These are phyloP conservation scores for Lathyrus sativus DNA, from an alignment of 306 rosid species.

Conservation along the genomic window DNA sequence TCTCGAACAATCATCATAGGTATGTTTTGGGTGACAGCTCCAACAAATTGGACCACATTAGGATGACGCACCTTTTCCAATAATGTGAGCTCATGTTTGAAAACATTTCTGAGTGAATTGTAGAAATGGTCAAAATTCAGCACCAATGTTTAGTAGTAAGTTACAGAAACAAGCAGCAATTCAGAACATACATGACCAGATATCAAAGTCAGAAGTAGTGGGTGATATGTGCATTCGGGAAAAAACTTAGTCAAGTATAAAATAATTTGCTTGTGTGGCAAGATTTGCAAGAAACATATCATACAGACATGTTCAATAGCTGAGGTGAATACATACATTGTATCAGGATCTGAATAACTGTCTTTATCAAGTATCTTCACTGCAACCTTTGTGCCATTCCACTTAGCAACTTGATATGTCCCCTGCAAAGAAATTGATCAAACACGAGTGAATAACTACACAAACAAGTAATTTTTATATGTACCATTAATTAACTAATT, in stretches of 20 bases:
- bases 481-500: constrained; percentile 12
- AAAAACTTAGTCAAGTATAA: constrained; percentile 26
- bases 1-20: constrained; percentile 99
- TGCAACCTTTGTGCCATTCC: constrained; percentile 98
- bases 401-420: constrained; percentile 92
- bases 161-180: constrained; percentile 27
- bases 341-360: constrained; percentile 74
- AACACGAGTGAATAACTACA: constrained; percentile 22
- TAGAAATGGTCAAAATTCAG: constrained; percentile 29
- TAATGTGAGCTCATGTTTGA: constrained; percentile 87
- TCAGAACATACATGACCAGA: constrained; percentile 25
- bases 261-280: constrained; percentile 23
- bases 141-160: constrained; percentile 30
- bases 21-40: constrained; percentile 96
- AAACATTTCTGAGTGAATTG: constrained; percentile 63
- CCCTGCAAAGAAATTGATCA: constrained; percentile 58
- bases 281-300: constrained; percentile 38
- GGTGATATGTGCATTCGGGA: constrained; percentile 19
- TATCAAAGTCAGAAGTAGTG: constrained; percentile 34
- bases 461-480: constrained; percentile 12
- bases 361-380: constrained; percentile 95
- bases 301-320: constrained; percentile 35
- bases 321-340: constrained; percentile 66
- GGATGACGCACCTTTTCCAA: constrained; percentile 98
- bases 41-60: constrained; percentile 94